Conservation (phyloP, 441 rosid species). For the Bocquillonia castaneifolia region DNA sequence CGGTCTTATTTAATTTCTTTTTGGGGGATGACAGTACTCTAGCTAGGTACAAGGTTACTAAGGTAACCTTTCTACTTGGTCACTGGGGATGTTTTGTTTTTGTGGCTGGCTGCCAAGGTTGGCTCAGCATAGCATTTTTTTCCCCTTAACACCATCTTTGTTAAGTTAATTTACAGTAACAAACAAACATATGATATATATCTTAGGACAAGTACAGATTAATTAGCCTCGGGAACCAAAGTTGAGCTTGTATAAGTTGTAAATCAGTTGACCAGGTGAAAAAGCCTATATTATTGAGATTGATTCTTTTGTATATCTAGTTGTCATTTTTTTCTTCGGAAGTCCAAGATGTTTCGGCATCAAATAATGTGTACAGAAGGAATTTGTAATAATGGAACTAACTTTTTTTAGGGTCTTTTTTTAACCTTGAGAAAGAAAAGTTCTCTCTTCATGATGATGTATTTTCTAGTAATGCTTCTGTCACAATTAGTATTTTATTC, state of each 20-base stretch:
- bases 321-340: constrained; percentile 16
- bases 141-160: constrained; percentile 16
- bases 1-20: background rate
- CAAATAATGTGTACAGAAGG: constrained; percentile 33
- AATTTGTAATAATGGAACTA: constrained; percentile 21
- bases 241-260: constrained; percentile 28
- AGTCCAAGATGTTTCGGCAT: constrained; percentile 14
- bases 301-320: constrained; percentile 33
- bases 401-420: constrained; percentile 12
- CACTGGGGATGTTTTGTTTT: constrained; percentile 8
- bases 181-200: constrained; percentile 17
- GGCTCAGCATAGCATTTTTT: constrained; percentile 9
- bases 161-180: constrained; percentile 19
- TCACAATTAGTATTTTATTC: background rate
- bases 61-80: constrained; percentile 1
- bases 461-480: background rate
- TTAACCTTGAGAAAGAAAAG: background rate
- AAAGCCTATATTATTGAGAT: constrained; percentile 15
- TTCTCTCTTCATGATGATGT: background rate
- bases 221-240: constrained; percentile 17
- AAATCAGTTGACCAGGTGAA: constrained; percentile 33
- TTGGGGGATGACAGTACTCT: constrained; percentile 21
- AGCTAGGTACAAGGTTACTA: constrained; percentile 7
- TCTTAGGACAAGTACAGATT: constrained; percentile 25
- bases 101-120: no score